These are phyloP conservation scores for Pseudoscleropodium purum DNA, from an alignment of 225 moss, liverwort and hornwort species.

Conservation along the genomic window DNA sequence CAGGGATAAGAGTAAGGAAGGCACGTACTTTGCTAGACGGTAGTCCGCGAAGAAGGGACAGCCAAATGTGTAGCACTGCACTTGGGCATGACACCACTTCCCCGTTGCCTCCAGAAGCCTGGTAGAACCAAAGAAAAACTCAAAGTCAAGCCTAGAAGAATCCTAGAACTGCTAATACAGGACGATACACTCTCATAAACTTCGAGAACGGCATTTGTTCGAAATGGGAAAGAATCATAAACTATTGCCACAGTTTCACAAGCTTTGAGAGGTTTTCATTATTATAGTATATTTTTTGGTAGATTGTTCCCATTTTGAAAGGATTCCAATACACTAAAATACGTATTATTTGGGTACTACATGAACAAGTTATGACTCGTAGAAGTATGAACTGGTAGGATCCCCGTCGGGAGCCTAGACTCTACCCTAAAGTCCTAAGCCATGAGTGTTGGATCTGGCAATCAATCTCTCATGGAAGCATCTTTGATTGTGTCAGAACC, in stretches of 20 bases:
- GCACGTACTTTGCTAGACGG: constrained; percentile 57
- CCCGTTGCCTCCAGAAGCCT: constrained; percentile 94
- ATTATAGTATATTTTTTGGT: not conserved
- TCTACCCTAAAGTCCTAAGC: not conserved
- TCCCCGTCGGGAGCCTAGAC: not conserved
- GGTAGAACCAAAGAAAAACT: not conserved
- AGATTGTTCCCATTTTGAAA: not conserved
- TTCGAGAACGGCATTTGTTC: not conserved
- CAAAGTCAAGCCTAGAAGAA: not conserved
- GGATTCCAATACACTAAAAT: not conserved
- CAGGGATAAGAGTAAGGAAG: not conserved
- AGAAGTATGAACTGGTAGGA: too few species aligned
- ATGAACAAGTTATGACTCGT: not conserved
- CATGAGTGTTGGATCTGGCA: not conserved
- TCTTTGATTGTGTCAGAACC: not conserved
- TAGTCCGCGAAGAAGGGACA: constrained; percentile 96
- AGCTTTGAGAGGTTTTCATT: not conserved
- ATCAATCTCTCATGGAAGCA: not conserved
- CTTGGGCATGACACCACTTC: constrained; percentile 92
- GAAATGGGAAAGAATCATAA: not conserved
- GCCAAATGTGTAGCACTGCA: constrained; percentile 97
- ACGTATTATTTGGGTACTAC: not conserved
- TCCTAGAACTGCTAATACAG: not conserved
- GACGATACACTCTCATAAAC: not conserved
- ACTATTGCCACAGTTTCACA: not conserved